Evolutionary conservation across 805 yeast genomes (phyloP).

Genomic region (Saturnispora sekii): DNA sequence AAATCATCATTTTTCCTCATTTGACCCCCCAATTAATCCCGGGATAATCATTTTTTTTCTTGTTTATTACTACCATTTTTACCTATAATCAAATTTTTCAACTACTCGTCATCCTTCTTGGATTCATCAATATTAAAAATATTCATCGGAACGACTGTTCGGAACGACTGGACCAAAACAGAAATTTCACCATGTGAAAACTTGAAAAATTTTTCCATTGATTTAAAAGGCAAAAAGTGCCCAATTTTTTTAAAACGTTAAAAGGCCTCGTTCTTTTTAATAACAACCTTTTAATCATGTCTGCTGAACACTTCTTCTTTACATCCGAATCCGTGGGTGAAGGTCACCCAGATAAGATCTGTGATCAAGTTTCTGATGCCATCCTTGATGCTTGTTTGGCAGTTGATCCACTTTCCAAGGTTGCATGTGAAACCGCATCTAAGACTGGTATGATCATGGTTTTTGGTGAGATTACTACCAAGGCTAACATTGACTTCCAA

Average conservation of each 20-base stretch:
- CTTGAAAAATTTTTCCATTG: too few relatives aligned
- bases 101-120: too few relatives aligned
- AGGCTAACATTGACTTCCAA: slow-evolving; percentile 91
- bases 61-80: neutral
- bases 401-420: slow-evolving; percentile 95
- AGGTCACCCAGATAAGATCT: slow-evolving; percentile 92
- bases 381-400: slow-evolving; percentile 94
- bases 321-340: slow-evolving; percentile 85
- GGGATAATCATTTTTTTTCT: neutral
- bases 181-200: too few relatives aligned
- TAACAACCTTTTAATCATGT: too few relatives aligned
- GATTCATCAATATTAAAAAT: too few relatives aligned
- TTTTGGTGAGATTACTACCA: slow-evolving; percentile 98
- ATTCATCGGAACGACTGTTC: too few relatives aligned
- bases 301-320: slow-evolving; percentile 25
- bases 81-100: too few relatives aligned
- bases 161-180: too few relatives aligned
- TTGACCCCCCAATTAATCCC: neutral
- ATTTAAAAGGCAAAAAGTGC: neutral
- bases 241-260: neutral
- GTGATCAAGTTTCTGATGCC: slow-evolving; percentile 99
- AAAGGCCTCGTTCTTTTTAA: neutral
- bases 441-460: slow-evolving; percentile 99
- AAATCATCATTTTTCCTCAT: neutral
- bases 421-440: slow-evolving; percentile 98